phyloP scores from a whole-genome alignment of 73 alveolate genomes.

The Stentor coeruleus region DNA sequence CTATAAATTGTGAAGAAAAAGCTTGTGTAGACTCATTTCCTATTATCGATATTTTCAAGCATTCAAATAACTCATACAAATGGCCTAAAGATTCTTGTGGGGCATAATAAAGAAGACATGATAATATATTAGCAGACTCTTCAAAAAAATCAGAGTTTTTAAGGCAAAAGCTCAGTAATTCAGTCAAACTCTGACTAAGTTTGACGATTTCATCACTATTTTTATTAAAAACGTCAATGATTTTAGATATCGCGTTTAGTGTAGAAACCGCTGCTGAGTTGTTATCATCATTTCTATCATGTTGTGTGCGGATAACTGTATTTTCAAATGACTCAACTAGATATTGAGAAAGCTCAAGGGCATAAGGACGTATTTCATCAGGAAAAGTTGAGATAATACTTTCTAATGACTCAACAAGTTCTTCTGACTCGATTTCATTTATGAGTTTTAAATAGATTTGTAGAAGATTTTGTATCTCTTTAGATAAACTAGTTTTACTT shows the following conservation, averaged over 20 bases:
- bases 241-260: background rate
- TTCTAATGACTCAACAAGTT: background rate
- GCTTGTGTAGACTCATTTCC: background rate
- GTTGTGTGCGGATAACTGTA: background rate
- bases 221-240: background rate
- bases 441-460: background rate
- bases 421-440: background rate
- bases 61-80: too few species aligned
- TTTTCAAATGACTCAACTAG: background rate
- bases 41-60: background rate
- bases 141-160: background rate
- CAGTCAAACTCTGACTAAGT: background rate
- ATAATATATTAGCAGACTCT: background rate
- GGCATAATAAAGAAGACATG: background rate
- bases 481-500: background rate
- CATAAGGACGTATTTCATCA: background rate
- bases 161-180: background rate
- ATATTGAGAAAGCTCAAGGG: background rate
- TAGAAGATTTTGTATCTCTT: background rate
- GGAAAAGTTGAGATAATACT: background rate
- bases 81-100: background rate
- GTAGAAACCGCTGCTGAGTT: background rate
- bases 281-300: background rate
- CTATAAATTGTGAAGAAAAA: too few species aligned
- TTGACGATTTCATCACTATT: background rate